Conservation (phyloP, 148 eudicot species). For the Heliosperma pusillum region DNA sequence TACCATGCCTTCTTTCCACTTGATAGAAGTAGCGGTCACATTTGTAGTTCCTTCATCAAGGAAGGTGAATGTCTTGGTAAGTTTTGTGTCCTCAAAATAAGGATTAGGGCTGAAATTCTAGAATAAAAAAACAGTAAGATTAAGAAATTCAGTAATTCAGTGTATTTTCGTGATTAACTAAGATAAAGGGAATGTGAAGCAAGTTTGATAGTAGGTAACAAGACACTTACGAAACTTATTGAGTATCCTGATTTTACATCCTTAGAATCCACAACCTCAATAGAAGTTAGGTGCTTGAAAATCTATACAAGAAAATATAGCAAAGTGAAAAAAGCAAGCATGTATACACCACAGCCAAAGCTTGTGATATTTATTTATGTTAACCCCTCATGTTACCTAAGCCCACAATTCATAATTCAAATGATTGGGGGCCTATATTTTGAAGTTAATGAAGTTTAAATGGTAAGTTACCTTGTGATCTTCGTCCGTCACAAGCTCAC, state of each 20-base stretch:
- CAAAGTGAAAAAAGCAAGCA: not conserved
- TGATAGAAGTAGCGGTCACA: slow-evolving; percentile 72
- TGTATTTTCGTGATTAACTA: too few species aligned
- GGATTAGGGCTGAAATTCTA: slow-evolving; percentile 84
- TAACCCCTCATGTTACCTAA: not conserved
- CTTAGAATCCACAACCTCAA: slow-evolving; percentile 88
- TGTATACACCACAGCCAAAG: not conserved
- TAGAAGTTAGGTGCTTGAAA: slow-evolving; percentile 73
- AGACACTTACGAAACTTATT: slow-evolving; percentile 74
- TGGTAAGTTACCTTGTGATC: slow-evolving; percentile 71
- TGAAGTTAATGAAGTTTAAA: not conserved
- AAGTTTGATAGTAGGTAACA: not conserved
- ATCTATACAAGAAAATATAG: slow-evolving; percentile 37
- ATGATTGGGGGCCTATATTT: not conserved
- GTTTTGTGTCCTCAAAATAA: slow-evolving; percentile 79
- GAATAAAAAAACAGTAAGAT: slow-evolving; percentile 18
- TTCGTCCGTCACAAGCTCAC: slow-evolving; percentile 72
- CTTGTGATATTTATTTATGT: not conserved
- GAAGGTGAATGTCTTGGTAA: slow-evolving; percentile 79
- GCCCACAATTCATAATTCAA: not conserved
- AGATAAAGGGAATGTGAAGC: not conserved
- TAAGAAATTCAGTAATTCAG: not conserved
- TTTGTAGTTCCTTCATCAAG: slow-evolving; percentile 85
- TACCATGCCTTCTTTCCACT: slow-evolving; percentile 99
- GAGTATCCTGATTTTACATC: slow-evolving; percentile 94